Percentiles rank a stretch among this genome's conserved stretches.
These are phyloP conservation scores for Backusella tarrabulga DNA, from an alignment of 192 early-diverging fungal species.

Conservation along the genomic window DNA sequence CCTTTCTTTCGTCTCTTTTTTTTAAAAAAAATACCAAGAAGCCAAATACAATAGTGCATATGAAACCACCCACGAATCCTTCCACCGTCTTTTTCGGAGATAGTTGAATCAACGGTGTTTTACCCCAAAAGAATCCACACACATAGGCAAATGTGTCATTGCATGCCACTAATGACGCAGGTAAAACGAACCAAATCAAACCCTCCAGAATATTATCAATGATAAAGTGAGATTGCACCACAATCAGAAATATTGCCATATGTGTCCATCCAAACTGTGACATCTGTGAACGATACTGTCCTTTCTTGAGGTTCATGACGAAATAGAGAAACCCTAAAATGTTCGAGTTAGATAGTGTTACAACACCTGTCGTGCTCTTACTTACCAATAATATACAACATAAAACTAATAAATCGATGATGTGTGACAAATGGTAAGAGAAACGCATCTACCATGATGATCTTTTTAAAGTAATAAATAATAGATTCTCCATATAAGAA, in stretches of 20 bases:
- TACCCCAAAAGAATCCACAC: constrained; percentile 94
- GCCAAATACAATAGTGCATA: constrained; percentile 83
- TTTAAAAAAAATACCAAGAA: constrained; percentile 52
- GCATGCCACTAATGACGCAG: constrained; percentile 81
- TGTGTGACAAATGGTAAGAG: constrained; percentile 82
- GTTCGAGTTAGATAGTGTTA: neutral
- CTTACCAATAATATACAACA: constrained; percentile 77
- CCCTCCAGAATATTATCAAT: constrained; percentile 98
- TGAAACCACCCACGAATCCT: constrained; percentile 88
- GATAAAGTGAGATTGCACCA: constrained; percentile 92
- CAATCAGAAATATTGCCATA: constrained; percentile 91
- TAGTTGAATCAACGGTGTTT: constrained; percentile 85
- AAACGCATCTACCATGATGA: constrained; percentile 82
- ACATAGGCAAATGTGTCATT: constrained; percentile 97
- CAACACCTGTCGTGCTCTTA: neutral
- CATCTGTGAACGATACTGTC: constrained; percentile 94
- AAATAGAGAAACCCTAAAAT: constrained; percentile 79
- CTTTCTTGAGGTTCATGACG: constrained; percentile 89
- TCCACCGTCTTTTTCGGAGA: constrained; percentile 98
- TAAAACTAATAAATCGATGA: constrained; percentile 92
- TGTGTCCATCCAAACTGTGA: constrained; percentile 97
- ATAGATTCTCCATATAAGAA: constrained; percentile 93
- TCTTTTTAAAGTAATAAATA: constrained; percentile 84
- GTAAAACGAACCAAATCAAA: constrained; percentile 95
- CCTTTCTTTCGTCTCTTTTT: too few species aligned